These are phyloP conservation scores for Salix koriyanagi DNA, from an alignment of 345 rosid species.

Conservation along the genomic window DNA sequence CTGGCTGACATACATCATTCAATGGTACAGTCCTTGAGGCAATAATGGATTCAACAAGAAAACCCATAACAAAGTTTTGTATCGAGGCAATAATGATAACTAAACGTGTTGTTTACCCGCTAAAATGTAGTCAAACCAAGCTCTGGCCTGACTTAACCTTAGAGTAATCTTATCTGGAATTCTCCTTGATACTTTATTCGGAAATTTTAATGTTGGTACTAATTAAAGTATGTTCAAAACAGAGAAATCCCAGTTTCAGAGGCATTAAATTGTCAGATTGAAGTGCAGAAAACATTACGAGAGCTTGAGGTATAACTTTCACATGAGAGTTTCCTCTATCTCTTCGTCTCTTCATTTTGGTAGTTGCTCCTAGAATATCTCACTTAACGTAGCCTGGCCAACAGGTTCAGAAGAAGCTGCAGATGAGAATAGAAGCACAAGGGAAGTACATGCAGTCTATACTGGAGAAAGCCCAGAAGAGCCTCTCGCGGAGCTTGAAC, in stretches of 20 bases:
- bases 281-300: slow-evolving; percentile 53
- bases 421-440: slow-evolving; percentile 87
- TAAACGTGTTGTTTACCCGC: too few relatives aligned
- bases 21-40: too few relatives aligned
- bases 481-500: slow-evolving; percentile 28
- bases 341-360: background rate
- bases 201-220: background rate
- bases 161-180: background rate
- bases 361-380: background rate
- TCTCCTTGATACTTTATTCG: background rate
- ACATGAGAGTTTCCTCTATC: background rate
- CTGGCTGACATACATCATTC: too few relatives aligned
- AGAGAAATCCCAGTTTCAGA: slow-evolving; percentile 53
- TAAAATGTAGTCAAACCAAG: background rate
- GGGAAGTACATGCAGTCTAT: slow-evolving; percentile 72
- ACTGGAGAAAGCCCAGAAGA: slow-evolving; percentile 72
- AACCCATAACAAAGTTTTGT: too few relatives aligned
- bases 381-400: background rate
- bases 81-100: too few relatives aligned
- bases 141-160: background rate
- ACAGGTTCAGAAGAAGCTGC: slow-evolving; percentile 67
- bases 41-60: too few relatives aligned
- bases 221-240: slow-evolving; percentile 7
- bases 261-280: slow-evolving; percentile 42
- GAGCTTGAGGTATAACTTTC: slow-evolving; percentile 56